Conservation (phyloP, 352 stramenopile species). For the Elongisporangium prolatum region DNA sequence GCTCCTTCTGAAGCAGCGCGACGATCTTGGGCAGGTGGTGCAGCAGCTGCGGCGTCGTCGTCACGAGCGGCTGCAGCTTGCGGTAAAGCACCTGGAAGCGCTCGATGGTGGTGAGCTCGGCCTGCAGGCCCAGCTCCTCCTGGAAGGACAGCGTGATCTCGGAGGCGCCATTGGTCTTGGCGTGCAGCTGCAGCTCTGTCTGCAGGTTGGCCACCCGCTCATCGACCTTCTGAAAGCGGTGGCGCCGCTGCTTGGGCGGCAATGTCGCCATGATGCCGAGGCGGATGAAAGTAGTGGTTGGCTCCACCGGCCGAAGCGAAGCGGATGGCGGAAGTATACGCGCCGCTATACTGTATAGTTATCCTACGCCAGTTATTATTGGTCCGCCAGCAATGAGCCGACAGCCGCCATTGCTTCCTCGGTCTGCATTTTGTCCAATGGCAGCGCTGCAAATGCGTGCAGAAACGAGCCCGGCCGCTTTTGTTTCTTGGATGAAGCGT, state of each 20-base stretch:
- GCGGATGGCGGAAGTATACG: background rate
- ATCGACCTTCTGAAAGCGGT: conserved; percentile 82
- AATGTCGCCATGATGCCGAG: conserved; percentile 8
- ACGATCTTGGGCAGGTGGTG: conserved; percentile 78
- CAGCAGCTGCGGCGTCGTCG: conserved; percentile 79
- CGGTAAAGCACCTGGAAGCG: conserved; percentile 75
- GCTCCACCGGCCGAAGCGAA: background rate
- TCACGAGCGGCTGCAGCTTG: conserved; percentile 64
- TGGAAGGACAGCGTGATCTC: conserved; percentile 72
- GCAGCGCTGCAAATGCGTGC: conserved; percentile 57
- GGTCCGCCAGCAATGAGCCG: conserved; percentile 13
- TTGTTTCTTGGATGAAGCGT: conserved; percentile 24
- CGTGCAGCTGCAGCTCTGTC: conserved; percentile 72
- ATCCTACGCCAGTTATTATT: background rate
- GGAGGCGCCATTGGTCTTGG: conserved; percentile 66
- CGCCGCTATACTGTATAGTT: background rate
- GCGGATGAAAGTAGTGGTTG: background rate
- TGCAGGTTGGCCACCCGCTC: conserved; percentile 78
- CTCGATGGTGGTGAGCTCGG: conserved; percentile 80
- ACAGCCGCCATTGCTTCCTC: conserved; percentile 37
- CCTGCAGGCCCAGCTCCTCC: conserved; percentile 75
- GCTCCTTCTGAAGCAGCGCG: conserved; percentile 48
- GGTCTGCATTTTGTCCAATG: conserved; percentile 51
- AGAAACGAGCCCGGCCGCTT: conserved; percentile 41
- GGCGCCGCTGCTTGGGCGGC: conserved; percentile 62